Conservation (phyloP, 1,139 yeast genomes). For the Saccharomyces hybrid region DNA sequence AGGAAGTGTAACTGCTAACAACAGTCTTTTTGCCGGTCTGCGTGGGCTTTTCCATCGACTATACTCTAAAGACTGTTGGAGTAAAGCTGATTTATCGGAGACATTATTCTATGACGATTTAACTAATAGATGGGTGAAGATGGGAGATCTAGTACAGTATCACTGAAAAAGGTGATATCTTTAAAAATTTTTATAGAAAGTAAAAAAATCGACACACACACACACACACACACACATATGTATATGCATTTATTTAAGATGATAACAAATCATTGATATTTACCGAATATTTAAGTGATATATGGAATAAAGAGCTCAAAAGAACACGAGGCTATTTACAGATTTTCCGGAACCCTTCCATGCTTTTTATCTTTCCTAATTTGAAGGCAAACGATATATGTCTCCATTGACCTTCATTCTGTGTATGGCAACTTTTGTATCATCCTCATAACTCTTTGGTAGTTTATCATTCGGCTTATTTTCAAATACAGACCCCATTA, state of each 20-base stretch:
- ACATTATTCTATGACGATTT: neutral
- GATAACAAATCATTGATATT: neutral
- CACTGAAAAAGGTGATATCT: neutral
- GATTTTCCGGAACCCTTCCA: neutral
- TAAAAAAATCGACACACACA: neutral
- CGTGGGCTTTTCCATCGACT: neutral
- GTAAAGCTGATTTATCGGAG: neutral
- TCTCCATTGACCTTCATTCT: constrained; percentile 47
- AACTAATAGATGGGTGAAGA: neutral
- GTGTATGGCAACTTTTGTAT: constrained; percentile 33
- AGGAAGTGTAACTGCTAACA: neutral
- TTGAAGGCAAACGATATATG: constrained; percentile 38
- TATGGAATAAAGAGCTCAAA: neutral
- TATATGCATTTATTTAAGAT: neutral
- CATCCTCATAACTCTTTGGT: constrained; percentile 30
- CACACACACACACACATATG: neutral
- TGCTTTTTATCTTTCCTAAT: constrained; percentile 1
- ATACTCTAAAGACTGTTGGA: neutral
- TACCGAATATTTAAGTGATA: neutral
- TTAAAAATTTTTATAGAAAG: neutral
- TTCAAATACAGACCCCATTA: constrained; percentile 87
- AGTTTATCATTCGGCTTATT: constrained; percentile 38
- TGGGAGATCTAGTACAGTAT: neutral
- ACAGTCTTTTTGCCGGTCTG: neutral
- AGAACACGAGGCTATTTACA: neutral